Conservation (phyloP, 1,139 yeast genomes). For the Magnusiomyces paraingens region DNA sequence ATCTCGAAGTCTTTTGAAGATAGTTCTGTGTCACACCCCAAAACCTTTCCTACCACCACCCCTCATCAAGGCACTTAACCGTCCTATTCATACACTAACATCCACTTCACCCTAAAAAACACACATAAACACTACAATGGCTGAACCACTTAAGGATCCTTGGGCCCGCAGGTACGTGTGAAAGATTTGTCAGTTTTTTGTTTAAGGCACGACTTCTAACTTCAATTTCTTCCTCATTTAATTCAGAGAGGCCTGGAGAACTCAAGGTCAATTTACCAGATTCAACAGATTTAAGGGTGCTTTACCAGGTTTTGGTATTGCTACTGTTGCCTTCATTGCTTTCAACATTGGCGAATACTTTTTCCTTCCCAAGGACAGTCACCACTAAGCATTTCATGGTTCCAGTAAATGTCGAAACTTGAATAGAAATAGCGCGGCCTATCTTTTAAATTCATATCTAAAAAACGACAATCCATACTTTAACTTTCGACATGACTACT, state of each 20-base stretch:
- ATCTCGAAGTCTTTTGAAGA: neutral
- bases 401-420: too few species aligned
- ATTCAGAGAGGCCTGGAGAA: constrained; percentile 85
- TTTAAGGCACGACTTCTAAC: neutral
- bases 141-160: constrained; percentile 37
- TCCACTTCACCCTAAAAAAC: constrained; percentile 2
- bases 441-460: too few species aligned
- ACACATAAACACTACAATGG: constrained; percentile 18
- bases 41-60: neutral
- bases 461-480: too few species aligned
- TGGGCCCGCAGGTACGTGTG: constrained; percentile 43
- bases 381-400: constrained; percentile 5
- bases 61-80: neutral
- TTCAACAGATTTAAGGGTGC: constrained; percentile 62
- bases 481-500: too few species aligned
- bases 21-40: neutral
- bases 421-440: too few species aligned
- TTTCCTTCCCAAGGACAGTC: constrained; percentile 25
- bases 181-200: neutral
- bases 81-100: neutral
- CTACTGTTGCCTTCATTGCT: constrained; percentile 66
- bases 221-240: neutral
- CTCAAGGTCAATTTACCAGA: constrained; percentile 73
- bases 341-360: constrained; percentile 55
- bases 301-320: constrained; percentile 82